Evolutionary conservation across 768 basidiomycete species (phyloP), one percentile per base, ranked within the genome.

Genomic region (Boletus reticuloceps): DNA sequence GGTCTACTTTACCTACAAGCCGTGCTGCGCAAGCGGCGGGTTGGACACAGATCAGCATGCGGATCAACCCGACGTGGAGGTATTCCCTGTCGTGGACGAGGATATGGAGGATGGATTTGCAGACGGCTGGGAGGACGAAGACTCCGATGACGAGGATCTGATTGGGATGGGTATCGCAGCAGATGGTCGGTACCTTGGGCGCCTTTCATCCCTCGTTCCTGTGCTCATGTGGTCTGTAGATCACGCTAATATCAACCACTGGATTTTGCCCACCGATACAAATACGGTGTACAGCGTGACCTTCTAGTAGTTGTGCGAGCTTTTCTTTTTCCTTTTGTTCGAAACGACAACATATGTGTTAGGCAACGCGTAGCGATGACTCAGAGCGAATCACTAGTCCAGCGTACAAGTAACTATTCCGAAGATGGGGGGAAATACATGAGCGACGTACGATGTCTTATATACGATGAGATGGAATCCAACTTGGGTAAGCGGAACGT

Each of bases 1-100:
- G 0, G 55, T 84, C 13, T 85, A 47, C 55, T 58, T 83, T 36
- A 82, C 79, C 51, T 68, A 69, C 47, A 54, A 36, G 19, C 60
- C 69, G 0, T 56, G 53, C 8, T 42, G n/a, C 13, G n/a, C 32
- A 5, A 39, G 12, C 16, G 41, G 17, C 14, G 17, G 8, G 3
- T 31, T 10, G 20, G 54, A 47, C 39, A 4, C 44, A 12, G 31
- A 17, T 12, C 50, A 31, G 2, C 48, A 45, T 20, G 17, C 11
- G 4, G 47, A 44, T 34, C n/a, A 9, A 14, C 40, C 51, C 10
- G 53, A 13, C 19, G 37, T 45, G n/a, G 60, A 56, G 0, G 25
- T 29, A 3, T 37, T 68, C 10, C 41, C 32, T 6, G 40, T 52
- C 2, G 29, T 47, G 8, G 58, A 29, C 4, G 60, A 62, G 12